phyloP scores from a whole-genome alignment of 1,284 basidiomycete species.

The Puccinia polysora region DNA sequence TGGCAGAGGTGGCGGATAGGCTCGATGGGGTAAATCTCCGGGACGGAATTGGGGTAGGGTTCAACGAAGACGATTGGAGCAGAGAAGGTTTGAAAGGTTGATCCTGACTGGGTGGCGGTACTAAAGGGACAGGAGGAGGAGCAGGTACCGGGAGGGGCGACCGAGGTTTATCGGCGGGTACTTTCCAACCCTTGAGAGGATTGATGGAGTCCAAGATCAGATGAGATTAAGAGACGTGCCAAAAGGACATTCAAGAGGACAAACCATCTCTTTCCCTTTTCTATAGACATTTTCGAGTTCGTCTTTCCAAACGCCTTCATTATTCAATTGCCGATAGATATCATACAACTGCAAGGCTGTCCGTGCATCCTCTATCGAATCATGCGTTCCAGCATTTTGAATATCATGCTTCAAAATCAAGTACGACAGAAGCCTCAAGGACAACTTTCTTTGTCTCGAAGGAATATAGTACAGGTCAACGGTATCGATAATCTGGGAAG shows the following conservation, averaged over 20 bases:
- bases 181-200: slow-evolving; percentile 23
- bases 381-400: slow-evolving; percentile 78
- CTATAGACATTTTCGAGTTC: slow-evolving; percentile 70
- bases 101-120: background rate
- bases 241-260: background rate
- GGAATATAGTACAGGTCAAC: slow-evolving; percentile 87
- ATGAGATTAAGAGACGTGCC: background rate
- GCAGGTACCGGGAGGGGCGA: slow-evolving; percentile 16
- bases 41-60: background rate
- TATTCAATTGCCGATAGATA: slow-evolving; percentile 72
- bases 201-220: background rate
- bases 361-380: slow-evolving; percentile 86
- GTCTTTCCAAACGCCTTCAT: slow-evolving; percentile 72
- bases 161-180: slow-evolving; percentile 25
- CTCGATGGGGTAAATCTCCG: slow-evolving; percentile 2
- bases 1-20: slow-evolving; percentile 20
- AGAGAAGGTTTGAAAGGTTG: background rate
- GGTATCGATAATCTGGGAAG: slow-evolving; percentile 91
- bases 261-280: slow-evolving; percentile 54
- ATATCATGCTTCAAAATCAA: slow-evolving; percentile 84
- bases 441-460: slow-evolving; percentile 75
- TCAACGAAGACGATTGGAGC: background rate
- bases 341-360: slow-evolving; percentile 83
- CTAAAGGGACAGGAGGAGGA: slow-evolving; percentile 2
- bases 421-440: slow-evolving; percentile 90